A percentile compares a stretch with the other conserved stretches of the same genome.
Conservation (phyloP, 139 green algal genomes). For the Chlorella sorokiniana region DNA sequence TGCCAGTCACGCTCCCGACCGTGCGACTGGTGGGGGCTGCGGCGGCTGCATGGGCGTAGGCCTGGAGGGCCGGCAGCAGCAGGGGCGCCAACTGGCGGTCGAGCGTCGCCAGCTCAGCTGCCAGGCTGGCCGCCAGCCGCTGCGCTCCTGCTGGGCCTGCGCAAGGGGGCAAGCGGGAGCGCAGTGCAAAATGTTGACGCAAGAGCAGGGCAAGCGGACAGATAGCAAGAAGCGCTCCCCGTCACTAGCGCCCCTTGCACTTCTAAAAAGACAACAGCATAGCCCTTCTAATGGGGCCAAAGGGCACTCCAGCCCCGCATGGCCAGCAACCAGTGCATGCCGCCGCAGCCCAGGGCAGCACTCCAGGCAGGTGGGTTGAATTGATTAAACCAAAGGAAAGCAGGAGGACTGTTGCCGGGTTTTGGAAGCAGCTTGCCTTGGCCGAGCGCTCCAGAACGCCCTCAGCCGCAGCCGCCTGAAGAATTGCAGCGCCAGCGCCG, state of each 20-base stretch:
- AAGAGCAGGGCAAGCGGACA: too few species aligned
- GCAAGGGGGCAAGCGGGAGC: background rate
- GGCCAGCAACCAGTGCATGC: too few species aligned
- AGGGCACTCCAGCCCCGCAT: too few species aligned
- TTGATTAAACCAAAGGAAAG: too few species aligned
- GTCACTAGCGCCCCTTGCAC: too few species aligned
- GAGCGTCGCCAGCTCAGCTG: background rate
- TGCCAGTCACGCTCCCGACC: constrained; percentile 1
- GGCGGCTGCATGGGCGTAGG: background rate
- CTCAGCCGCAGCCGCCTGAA: constrained; percentile 30
- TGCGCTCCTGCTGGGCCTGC: constrained; percentile 15
- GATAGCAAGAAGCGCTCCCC: too few species aligned
- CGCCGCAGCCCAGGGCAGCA: background rate
- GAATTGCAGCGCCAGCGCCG: constrained; percentile 27
- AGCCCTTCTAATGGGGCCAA: too few species aligned
- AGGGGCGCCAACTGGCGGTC: constrained; percentile 2
- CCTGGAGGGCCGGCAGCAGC: constrained; percentile 29
- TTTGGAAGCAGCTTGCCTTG: constrained; percentile 7
- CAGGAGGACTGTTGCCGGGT: background rate
- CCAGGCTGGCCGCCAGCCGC: background rate
- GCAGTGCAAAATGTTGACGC: background rate
- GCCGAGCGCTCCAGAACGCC: constrained; percentile 23
- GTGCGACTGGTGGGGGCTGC: background rate
- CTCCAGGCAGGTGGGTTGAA: background rate
- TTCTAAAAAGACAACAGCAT: too few species aligned